Evolutionary conservation across 1,284 basidiomycete species (phyloP).

Genomic region (Malassezia yamatoensis): DNA sequence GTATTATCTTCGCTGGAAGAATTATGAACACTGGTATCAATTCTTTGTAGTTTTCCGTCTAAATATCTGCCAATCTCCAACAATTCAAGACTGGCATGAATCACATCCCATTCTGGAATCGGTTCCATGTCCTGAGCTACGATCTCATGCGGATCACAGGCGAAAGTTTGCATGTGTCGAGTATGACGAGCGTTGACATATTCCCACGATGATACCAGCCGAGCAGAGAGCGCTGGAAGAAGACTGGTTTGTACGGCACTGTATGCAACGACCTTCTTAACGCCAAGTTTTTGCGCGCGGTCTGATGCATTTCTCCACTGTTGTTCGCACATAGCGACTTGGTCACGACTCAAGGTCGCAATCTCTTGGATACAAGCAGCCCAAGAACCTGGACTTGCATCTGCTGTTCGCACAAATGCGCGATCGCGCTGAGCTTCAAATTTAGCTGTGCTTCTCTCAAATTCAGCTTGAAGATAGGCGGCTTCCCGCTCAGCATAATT

Average conservation of each 20-base stretch:
- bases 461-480: neutral
- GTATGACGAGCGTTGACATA: constrained; percentile 3
- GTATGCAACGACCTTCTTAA: neutral
- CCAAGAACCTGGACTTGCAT: constrained; percentile 3
- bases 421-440: constrained; percentile 12
- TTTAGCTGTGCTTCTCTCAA: neutral
- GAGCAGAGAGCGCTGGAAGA: neutral
- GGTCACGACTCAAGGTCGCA: neutral
- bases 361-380: neutral
- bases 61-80: neutral
- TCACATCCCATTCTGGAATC: constrained; percentile 14
- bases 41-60: neutral
- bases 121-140: constrained; percentile 8
- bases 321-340: neutral
- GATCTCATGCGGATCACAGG: neutral
- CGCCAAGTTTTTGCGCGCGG: neutral
- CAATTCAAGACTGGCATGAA: constrained; percentile 8
- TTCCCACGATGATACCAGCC: constrained; percentile 3
- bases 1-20: neutral
- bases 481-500: constrained; percentile 2
- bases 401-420: constrained; percentile 2
- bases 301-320: neutral
- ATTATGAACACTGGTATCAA: neutral
- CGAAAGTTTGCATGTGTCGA: neutral
- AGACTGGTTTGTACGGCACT: neutral